Evolutionary conservation across 1,284 basidiomycete species (phyloP).

Genomic region (Amylostereum chailletii): DNA sequence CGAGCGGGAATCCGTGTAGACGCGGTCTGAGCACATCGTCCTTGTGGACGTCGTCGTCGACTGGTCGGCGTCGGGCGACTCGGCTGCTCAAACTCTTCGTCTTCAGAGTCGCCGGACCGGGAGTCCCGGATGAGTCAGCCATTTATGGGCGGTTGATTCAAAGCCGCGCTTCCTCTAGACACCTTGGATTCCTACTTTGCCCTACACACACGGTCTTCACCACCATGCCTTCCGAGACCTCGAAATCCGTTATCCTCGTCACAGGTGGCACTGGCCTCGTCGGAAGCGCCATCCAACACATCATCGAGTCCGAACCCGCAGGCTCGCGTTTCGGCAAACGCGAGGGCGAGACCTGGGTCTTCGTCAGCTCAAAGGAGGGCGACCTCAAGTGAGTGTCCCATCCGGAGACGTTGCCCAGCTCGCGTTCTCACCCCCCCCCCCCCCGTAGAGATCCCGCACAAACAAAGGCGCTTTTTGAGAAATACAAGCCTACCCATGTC

Average conservation of each 20-base stretch:
- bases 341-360: slow-evolving; percentile 78
- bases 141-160: too few relatives aligned
- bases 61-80: too few relatives aligned
- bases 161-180: too few relatives aligned
- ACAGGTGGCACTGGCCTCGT: slow-evolving; percentile 85
- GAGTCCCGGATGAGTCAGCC: too few relatives aligned
- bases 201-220: too few relatives aligned
- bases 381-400: slow-evolving; percentile 54
- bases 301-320: slow-evolving; percentile 70
- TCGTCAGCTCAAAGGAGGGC: slow-evolving; percentile 65
- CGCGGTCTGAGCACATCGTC: too few relatives aligned
- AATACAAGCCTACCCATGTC: slow-evolving; percentile 85
- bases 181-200: too few relatives aligned
- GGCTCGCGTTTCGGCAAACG: slow-evolving; percentile 71
- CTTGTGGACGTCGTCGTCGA: too few relatives aligned
- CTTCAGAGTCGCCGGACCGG: too few relatives aligned
- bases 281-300: slow-evolving; percentile 70
- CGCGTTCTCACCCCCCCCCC: background rate
- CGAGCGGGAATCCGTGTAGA: too few relatives aligned
- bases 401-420: background rate
- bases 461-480: slow-evolving; percentile 67
- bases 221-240: background rate
- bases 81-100: too few relatives aligned
- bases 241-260: slow-evolving; percentile 51
- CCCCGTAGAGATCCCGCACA: slow-evolving; percentile 48